Evolutionary conservation across 805 yeast genomes (phyloP).

Genomic region (Candida chauliodis): DNA sequence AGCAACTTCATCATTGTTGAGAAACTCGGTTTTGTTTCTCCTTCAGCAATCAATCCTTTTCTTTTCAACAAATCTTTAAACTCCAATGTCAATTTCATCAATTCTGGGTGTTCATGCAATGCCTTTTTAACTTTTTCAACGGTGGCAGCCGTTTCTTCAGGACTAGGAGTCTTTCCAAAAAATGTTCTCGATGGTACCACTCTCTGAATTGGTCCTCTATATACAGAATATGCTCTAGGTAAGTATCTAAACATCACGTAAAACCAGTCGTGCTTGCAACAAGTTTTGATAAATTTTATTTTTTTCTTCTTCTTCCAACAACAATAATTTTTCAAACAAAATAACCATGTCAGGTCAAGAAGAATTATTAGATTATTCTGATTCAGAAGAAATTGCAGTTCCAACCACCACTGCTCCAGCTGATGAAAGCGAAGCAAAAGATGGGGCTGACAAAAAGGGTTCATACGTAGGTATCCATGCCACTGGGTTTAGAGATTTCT

Average conservation of each 20-base stretch:
- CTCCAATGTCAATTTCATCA: conserved; percentile 23
- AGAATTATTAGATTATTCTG: conserved; percentile 98
- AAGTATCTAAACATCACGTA: not conserved
- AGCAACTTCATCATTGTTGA: conserved; percentile 34
- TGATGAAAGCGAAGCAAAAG: conserved; percentile 35
- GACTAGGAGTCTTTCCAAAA: conserved; percentile 8
- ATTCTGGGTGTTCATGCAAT: conserved; percentile 26
- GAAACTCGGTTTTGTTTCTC: conserved; percentile 31
- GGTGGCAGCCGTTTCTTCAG: conserved; percentile 12
- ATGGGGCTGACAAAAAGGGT: conserved; percentile 82
- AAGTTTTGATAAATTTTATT: not conserved
- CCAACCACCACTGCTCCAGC: conserved; percentile 33
- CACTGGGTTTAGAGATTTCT: conserved; percentile 96
- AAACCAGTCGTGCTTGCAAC: conserved; percentile 5
- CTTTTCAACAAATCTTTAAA: conserved; percentile 27
- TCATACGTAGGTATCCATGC: conserved; percentile 98
- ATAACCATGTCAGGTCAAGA: conserved; percentile 89
- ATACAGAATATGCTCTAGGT: not conserved
- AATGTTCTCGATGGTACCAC: conserved; percentile 6
- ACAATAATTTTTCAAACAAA: not conserved
- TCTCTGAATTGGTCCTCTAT: not conserved
- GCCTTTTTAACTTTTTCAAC: conserved; percentile 15
- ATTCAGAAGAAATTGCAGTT: conserved; percentile 91
- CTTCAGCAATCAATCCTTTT: conserved; percentile 29
- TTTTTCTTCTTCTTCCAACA: conserved; percentile 3